These are phyloP conservation scores for Heliocybe sulcata DNA, from an alignment of 1,284 basidiomycete genomes.

Conservation along the genomic window DNA sequence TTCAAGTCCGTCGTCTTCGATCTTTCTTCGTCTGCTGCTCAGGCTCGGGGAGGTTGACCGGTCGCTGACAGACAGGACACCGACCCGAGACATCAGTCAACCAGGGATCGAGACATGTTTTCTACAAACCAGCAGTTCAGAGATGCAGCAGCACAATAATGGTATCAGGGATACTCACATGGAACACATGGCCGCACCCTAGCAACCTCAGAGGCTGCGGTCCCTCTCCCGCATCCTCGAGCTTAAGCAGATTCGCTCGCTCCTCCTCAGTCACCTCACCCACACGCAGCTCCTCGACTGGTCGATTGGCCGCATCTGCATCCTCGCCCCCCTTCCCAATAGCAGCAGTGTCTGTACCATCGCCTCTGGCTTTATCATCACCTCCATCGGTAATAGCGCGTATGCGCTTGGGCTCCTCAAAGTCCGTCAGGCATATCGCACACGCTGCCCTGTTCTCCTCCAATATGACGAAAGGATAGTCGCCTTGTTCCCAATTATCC, in stretches of 20 bases:
- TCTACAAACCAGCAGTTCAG: slow-evolving; percentile 29
- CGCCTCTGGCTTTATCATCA: slow-evolving; percentile 10
- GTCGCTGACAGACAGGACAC: slow-evolving; percentile 69
- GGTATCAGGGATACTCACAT: slow-evolving; percentile 41
- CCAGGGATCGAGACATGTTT: slow-evolving; percentile 78
- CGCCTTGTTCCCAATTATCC: slow-evolving; percentile 42
- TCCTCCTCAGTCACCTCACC: slow-evolving; percentile 34
- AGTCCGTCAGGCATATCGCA: slow-evolving; percentile 78
- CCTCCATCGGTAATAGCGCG: slow-evolving; percentile 18
- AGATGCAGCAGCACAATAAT: background rate
- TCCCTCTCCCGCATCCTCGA: slow-evolving; percentile 66
- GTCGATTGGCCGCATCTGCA: slow-evolving; percentile 15
- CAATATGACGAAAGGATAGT: slow-evolving; percentile 60
- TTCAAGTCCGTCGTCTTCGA: slow-evolving; percentile 1
- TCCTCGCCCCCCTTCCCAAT: background rate
- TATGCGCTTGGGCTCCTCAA: slow-evolving; percentile 58
- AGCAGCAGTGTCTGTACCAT: background rate
- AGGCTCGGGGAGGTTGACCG: slow-evolving; percentile 29
- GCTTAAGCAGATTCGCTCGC: slow-evolving; percentile 29
- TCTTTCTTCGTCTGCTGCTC: slow-evolving; percentile 14
- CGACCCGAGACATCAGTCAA: slow-evolving; percentile 70
- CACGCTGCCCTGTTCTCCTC: slow-evolving; percentile 76
- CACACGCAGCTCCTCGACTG: slow-evolving; percentile 18
- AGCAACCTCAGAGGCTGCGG: slow-evolving; percentile 68
- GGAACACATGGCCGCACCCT: slow-evolving; percentile 75